phyloP scores from a whole-genome alignment of 805 yeast species.

The Lachancea fermentati region DNA sequence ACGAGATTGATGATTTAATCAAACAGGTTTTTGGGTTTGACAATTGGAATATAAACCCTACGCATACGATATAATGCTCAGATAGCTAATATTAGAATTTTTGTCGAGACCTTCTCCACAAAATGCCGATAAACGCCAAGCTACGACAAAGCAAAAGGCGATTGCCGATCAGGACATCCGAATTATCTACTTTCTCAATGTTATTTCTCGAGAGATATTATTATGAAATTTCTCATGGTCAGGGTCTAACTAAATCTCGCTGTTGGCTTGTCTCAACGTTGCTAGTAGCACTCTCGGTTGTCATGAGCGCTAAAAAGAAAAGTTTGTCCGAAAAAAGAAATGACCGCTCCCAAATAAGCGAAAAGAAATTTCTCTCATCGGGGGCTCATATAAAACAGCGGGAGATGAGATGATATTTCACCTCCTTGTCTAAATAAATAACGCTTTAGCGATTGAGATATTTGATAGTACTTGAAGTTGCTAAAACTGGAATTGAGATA shows the following conservation, averaged over 20 bases:
- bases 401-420: neutral
- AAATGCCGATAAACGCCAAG: no score
- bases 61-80: constrained; percentile 6
- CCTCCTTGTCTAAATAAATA: neutral
- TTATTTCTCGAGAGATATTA: no score
- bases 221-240: no score
- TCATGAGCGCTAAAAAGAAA: neutral
- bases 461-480: no score
- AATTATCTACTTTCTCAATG: no score
- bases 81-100: no score
- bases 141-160: no score
- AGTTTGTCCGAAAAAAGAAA: neutral
- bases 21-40: constrained; percentile 30
- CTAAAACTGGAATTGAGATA: neutral
- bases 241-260: no score
- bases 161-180: no score
- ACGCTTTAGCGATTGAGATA: neutral
- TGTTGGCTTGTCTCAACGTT: no score
- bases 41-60: constrained; percentile 12
- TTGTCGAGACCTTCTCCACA: no score
- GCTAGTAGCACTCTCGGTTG: neutral
- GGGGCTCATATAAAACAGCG: neutral
- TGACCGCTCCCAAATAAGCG: neutral
- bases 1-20: constrained; percentile 34
- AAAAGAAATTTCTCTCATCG: neutral